Conservation (phyloP, 164 flowering plant genomes). For the Malania oleifera region DNA sequence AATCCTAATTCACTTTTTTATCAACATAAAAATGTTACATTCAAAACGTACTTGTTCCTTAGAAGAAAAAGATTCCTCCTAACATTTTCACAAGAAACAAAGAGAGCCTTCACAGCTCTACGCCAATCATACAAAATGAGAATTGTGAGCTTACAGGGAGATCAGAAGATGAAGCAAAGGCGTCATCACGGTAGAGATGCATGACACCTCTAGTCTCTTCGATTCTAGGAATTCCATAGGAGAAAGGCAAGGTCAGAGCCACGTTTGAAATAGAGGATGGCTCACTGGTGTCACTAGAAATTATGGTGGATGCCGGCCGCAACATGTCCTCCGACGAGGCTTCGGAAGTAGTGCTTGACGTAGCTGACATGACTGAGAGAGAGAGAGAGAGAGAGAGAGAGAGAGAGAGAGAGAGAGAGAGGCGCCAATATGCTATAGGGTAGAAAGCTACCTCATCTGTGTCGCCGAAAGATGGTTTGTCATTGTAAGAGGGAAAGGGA, state of each 20-base stretch:
- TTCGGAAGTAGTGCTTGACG: conserved; percentile 31
- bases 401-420: too few relatives aligned
- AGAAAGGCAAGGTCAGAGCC: conserved; percentile 61
- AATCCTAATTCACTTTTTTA: too few relatives aligned
- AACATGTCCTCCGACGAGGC: conserved; percentile 28
- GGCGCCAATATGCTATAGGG: too few relatives aligned
- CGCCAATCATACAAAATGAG: not conserved
- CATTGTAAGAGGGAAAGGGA: too few relatives aligned
- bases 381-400: too few relatives aligned
- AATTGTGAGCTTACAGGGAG: conserved; percentile 40
- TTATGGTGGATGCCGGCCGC: conserved; percentile 20
- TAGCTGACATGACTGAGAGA: conserved; percentile 25
- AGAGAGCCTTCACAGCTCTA: not conserved
- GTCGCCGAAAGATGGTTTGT: too few relatives aligned
- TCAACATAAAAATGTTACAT: too few relatives aligned
- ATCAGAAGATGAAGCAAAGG: conserved; percentile 25
- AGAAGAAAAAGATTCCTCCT: too few relatives aligned
- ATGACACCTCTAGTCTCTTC: conserved; percentile 86
- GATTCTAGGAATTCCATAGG: conserved; percentile 97
- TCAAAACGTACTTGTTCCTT: too few relatives aligned
- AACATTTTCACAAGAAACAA: not conserved
- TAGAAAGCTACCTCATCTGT: too few relatives aligned
- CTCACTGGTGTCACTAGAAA: conserved; percentile 24
- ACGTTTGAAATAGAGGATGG: conserved; percentile 19
- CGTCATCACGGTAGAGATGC: conserved; percentile 55